Conservation (phyloP, 139 green algal genomes). For the Picochlorum sp. region DNA sequence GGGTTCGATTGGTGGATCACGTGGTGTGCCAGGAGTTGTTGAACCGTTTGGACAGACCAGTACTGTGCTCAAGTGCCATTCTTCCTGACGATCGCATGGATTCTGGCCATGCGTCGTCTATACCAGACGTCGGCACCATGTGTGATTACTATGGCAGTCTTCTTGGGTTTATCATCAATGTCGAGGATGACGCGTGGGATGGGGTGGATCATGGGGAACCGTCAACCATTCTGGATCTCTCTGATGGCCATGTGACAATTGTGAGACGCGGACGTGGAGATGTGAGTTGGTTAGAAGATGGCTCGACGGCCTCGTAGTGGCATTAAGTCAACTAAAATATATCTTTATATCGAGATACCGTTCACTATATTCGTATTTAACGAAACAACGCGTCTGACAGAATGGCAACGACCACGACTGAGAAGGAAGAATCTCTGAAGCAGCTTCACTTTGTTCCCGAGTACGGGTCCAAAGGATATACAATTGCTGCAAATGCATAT, state of each 20-base stretch:
- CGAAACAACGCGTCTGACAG: not conserved
- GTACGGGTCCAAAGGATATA: slow-evolving; percentile 2
- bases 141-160: slow-evolving; percentile 1
- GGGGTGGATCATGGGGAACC: slow-evolving; percentile 13
- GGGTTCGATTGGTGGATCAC: slow-evolving; percentile 61
- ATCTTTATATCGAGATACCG: no score
- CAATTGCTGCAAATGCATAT: slow-evolving; percentile 15
- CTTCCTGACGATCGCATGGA: slow-evolving; percentile 17
- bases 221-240: slow-evolving; percentile 72
- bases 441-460: slow-evolving; percentile 22
- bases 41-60: slow-evolving; percentile 43
- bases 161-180: not conserved
- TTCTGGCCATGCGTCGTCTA: not conserved
- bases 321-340: no score
- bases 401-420: not conserved
- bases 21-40: slow-evolving; percentile 50
- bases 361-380: not conserved
- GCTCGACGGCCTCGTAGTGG: not conserved
- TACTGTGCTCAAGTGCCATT: slow-evolving; percentile 59
- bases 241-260: slow-evolving; percentile 35
- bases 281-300: slow-evolving; percentile 7
- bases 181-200: not conserved
- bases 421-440: slow-evolving; percentile 11
- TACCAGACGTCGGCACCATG: not conserved
- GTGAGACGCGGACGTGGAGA: slow-evolving; percentile 64